Conservation (phyloP, 345 rosid species). For the Populus pruinosa region DNA sequence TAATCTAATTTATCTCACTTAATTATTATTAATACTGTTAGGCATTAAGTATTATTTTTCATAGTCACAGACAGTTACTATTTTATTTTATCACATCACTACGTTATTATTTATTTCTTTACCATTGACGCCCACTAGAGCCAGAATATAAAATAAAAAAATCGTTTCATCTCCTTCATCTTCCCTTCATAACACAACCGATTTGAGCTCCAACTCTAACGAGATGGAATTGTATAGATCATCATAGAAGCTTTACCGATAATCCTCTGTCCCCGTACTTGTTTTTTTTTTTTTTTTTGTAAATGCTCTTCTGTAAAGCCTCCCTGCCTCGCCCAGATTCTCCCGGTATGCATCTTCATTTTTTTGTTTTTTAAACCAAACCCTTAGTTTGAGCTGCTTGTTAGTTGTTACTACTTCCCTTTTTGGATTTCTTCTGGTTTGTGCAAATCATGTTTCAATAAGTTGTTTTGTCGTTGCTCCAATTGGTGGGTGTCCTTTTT, state of each 20-base stretch:
- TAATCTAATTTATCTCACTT: background rate
- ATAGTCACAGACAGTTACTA: background rate
- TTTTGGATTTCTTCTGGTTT: constrained; percentile 6
- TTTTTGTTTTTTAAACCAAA: background rate
- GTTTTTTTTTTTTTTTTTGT: background rate
- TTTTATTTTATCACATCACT: background rate
- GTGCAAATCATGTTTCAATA: constrained; percentile 25
- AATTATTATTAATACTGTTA: background rate
- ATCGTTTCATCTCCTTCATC: background rate
- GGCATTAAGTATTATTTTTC: background rate
- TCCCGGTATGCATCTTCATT: constrained; percentile 31
- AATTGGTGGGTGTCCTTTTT: background rate
- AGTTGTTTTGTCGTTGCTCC: constrained; percentile 3
- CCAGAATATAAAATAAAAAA: constrained; percentile 16
- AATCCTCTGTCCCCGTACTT: constrained; percentile 16
- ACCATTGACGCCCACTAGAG: constrained; percentile 11
- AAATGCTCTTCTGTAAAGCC: constrained; percentile 53
- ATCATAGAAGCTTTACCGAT: constrained; percentile 11
- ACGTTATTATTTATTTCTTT: background rate
- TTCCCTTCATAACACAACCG: background rate
- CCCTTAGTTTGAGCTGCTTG: constrained; percentile 10
- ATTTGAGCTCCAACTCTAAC: background rate
- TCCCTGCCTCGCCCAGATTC: constrained; percentile 41
- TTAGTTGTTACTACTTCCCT: background rate
- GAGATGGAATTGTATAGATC: constrained; percentile 14